Evolutionary conservation across 768 basidiomycete species (phyloP), one percentile per base, ranked within the genome.

Genomic region (Boletus pseudopeckii): DNA sequence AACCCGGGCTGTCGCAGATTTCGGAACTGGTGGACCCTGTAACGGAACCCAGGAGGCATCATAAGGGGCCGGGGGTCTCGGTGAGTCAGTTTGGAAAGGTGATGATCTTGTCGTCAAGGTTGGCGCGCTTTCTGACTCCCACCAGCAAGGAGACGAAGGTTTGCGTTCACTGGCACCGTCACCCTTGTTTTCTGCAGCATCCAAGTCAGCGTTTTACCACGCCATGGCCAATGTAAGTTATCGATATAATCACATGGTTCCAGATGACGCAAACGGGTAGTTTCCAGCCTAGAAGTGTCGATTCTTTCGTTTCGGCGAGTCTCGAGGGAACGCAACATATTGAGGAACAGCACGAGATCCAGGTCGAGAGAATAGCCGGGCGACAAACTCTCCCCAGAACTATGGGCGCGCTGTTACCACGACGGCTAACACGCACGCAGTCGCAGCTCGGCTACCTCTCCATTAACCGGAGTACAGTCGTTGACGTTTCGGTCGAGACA

Each of bases 1-100:
- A 73, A 41, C 55, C 55, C 14, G 63, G 64, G 20, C 37, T 48
- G 9, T 44, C 61, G 3, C 50, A 37, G 45, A 32, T 1, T 24
- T 24, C 24, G 44, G 50, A 64, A 52, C 40, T 60, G 42, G 45
- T 57, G 48, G 57, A 64, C 63, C 56, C 63, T 50, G 38, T 67
- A 33, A 51, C 46, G 9, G 49, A 49, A 9, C 24, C 58, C 26
- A 70, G 62, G 59, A 63, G 60, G n/a, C 77, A 73, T 46, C 67
- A 68, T 38, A 72, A 77, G 53, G 70, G 77, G 44, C 78, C 77
- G 17, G 82, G 80, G 48, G 74, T 86, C 36, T 84, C 82, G 1
- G 74, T 86, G 40, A 81, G 81, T 50, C 74, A 80, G 17, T 81
- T 84, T 58, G 84, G 85, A 26, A 78, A 83, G 76, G 83, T 84